Base-by-base conservation (phyloP, 768 basidiomycete genomes). In the Gloeophyllum trabeum region DNA sequence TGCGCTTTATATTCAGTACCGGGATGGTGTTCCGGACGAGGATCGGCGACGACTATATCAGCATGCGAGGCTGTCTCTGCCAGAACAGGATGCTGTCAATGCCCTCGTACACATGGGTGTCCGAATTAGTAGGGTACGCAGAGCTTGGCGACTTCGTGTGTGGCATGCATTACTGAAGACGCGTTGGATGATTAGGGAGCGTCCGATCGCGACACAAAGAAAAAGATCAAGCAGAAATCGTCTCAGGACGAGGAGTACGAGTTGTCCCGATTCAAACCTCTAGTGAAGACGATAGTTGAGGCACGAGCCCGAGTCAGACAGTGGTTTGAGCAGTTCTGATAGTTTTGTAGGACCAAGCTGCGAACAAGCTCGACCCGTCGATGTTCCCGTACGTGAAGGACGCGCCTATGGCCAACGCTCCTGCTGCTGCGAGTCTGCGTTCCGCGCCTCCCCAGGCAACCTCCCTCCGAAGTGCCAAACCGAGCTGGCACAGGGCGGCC, bases 11-110 rank as follows among this genome's bases (percentile, higher is more conserved):
- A 88, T 98, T 51, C 81, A 94, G 58, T 74, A 81, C 59, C 81
- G 93, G 22, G 96, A 98, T 52, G 96, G 96, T 28, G 94, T 98
- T 16, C 92, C 96, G n/a, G 93, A 97, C 41, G 96, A 98, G 56
- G 96, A 99, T 61, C 80, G 89, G 43, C 77, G 93, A 46, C 71
- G 96, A 44, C 61, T 99, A 44, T 98, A 92, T 59, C 92, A 98
- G 55, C 96, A 99, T 57, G 96, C 94, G 16, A 72, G 89, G 35
- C 64, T 99, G 32, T 76, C 79, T 4, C 61, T 93, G 43, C 70
- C 87, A 3, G 94, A 99, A 52, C 90, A 94, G 61, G 96, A 98
- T 54, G 88, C 90, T 21, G 71, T 97, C 34, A 94, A 96, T 57
- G 82, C 90, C 5, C 67, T 99, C 43, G 67, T 76, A 6, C 73